These are phyloP conservation scores for Pleomassaria siparia DNA, from an alignment of 2,329 filamentous ascomycete genomes.

Conservation along the genomic window DNA sequence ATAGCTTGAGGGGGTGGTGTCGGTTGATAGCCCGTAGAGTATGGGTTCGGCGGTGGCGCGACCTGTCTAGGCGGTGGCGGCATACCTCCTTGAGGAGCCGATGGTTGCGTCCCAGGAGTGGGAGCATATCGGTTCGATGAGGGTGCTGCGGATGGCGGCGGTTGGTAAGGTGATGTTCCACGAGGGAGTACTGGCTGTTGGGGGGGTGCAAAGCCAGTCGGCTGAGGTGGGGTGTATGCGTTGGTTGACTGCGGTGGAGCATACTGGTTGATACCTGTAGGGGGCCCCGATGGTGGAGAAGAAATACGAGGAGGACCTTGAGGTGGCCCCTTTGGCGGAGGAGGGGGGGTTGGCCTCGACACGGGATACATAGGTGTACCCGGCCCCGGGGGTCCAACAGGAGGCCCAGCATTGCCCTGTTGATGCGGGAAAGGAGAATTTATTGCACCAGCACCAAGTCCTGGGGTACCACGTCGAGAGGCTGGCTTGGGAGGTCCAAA, in stretches of 20 bases:
- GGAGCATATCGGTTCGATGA: slow-evolving; percentile 64
- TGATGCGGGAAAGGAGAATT: slow-evolving; percentile 74
- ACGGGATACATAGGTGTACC: slow-evolving; percentile 49
- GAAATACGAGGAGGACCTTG: slow-evolving; percentile 63
- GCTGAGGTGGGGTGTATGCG: slow-evolving; percentile 62
- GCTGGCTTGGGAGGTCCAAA: slow-evolving; percentile 68
- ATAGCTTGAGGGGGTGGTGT: slow-evolving; percentile 38
- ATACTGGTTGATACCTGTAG: slow-evolving; percentile 64
- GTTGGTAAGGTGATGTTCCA: slow-evolving; percentile 83
- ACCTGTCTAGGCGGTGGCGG: slow-evolving; percentile 46
- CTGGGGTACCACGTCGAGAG: slow-evolving; percentile 73
- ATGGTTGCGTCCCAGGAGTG: slow-evolving; percentile 60
- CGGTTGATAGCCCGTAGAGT: slow-evolving; percentile 32
- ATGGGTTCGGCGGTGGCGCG: slow-evolving; percentile 49
- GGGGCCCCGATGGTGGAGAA: slow-evolving; percentile 60
- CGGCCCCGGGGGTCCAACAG: slow-evolving; percentile 61
- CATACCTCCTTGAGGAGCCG: slow-evolving; percentile 42
- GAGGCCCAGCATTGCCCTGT: slow-evolving; percentile 48
- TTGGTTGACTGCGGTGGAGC: slow-evolving; percentile 55
- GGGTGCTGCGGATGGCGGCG: slow-evolving; percentile 70
- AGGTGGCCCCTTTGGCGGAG: slow-evolving; percentile 73
- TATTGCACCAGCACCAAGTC: slow-evolving; percentile 65
- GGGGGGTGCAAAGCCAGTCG: slow-evolving; percentile 48
- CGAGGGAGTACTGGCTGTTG: slow-evolving; percentile 65
- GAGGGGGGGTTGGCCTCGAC: slow-evolving; percentile 68